A percentile compares a stretch with the other conserved stretches of the same genome.
Conservation (phyloP, 2,329 filamentous ascomycete genomes). For the Ophiostoma novo-ulmi region DNA sequence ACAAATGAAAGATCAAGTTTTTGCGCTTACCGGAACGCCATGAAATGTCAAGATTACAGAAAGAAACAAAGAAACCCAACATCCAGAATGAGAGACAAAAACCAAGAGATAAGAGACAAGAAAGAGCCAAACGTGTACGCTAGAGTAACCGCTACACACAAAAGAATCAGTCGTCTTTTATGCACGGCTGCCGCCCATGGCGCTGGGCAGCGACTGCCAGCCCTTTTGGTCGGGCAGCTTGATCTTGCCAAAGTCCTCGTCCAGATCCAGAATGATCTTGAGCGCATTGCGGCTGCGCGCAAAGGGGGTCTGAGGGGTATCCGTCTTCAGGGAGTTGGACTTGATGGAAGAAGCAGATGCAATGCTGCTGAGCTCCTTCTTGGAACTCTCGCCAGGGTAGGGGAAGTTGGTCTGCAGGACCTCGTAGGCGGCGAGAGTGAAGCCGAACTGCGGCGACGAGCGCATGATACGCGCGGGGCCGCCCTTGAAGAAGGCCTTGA, state of each 20-base stretch:
- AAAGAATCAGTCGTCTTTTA: not conserved
- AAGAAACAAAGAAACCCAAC: not conserved
- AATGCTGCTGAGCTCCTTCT: slow-evolving; percentile 54
- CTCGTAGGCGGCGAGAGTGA: slow-evolving; percentile 94
- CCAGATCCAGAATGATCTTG: slow-evolving; percentile 91
- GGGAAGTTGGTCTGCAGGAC: slow-evolving; percentile 77
- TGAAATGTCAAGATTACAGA: not conserved
- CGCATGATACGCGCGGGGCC: slow-evolving; percentile 91
- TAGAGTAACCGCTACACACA: not conserved
- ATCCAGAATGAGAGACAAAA: not conserved
- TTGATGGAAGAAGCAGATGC: not conserved
- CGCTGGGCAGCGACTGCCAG: slow-evolving; percentile 50
- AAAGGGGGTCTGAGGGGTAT: slow-evolving; percentile 44
- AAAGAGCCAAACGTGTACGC: not conserved
- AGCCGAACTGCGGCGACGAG: slow-evolving; percentile 95
- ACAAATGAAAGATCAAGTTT: slow-evolving; percentile 10
- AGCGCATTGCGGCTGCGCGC: slow-evolving; percentile 76
- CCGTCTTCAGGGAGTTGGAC: slow-evolving; percentile 14
- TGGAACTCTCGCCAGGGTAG: slow-evolving; percentile 60
- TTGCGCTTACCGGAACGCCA: slow-evolving; percentile 12
- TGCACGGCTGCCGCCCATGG: slow-evolving; percentile 38
- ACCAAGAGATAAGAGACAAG: not conserved
- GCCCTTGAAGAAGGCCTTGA: slow-evolving; percentile 97
- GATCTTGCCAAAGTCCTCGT: slow-evolving; percentile 82
- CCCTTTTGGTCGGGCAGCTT: slow-evolving; percentile 52